Evolutionary conservation across 1,284 basidiomycete species (phyloP).

Genomic region (Chalciporus sp.): DNA sequence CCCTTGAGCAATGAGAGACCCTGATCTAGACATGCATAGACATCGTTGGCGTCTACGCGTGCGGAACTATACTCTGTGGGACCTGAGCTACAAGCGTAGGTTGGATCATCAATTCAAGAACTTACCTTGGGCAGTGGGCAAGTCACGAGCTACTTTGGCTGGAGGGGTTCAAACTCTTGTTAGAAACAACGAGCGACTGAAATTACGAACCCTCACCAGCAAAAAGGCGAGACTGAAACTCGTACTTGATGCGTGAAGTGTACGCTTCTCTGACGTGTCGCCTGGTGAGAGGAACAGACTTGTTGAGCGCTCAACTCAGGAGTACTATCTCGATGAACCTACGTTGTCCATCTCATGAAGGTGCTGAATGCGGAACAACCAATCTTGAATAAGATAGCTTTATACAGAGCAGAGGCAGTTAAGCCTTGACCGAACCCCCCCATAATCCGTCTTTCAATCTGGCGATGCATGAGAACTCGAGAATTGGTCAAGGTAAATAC

Average conservation of each 20-base stretch:
- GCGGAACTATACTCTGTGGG: slow-evolving; percentile 4
- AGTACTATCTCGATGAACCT: background rate
- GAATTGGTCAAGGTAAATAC: background rate
- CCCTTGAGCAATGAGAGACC: slow-evolving; percentile 7
- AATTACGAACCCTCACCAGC: slow-evolving; percentile 7
- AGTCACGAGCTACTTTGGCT: slow-evolving; percentile 22
- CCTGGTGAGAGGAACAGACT: slow-evolving; percentile 3
- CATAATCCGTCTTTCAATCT: slow-evolving; percentile 26
- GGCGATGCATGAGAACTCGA: background rate
- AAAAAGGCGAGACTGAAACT: slow-evolving; percentile 24
- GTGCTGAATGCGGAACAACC: slow-evolving; percentile 18
- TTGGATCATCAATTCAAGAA: background rate
- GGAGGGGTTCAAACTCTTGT: background rate
- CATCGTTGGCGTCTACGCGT: background rate
- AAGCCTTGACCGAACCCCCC: background rate
- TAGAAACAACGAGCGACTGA: background rate
- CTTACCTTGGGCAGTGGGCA: slow-evolving; percentile 27
- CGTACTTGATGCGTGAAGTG: slow-evolving; percentile 23
- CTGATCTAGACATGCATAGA: slow-evolving; percentile 14
- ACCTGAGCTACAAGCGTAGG: background rate
- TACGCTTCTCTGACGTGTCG: slow-evolving; percentile 1
- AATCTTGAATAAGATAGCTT: slow-evolving; percentile 10
- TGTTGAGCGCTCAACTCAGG: background rate
- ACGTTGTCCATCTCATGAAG: slow-evolving; percentile 22
- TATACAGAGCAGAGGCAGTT: slow-evolving; percentile 10